A percentile compares a stretch with the other conserved stretches of the same genome.
phyloP scores from a whole-genome alignment of 2,329 filamentous ascomycete species.

The Macrophomina tecta region DNA sequence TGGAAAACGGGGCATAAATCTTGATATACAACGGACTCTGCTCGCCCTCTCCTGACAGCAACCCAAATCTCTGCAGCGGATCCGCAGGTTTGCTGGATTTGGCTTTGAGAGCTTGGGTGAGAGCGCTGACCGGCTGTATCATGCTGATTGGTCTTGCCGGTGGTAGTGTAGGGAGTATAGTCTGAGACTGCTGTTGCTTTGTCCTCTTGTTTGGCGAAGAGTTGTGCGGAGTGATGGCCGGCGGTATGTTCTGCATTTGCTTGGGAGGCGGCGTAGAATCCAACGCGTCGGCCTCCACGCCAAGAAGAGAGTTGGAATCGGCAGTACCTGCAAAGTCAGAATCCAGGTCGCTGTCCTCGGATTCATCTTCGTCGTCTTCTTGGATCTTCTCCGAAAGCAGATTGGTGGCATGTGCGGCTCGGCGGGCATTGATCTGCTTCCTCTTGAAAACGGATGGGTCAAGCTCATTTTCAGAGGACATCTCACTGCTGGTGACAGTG shows the following conservation, averaged over 20 bases:
- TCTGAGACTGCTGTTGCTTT: constrained; percentile 50
- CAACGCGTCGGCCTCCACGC: constrained; percentile 65
- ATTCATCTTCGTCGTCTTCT: constrained; percentile 54
- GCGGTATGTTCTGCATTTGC: constrained; percentile 48
- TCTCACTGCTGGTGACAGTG: constrained; percentile 81
- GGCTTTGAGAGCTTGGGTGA: constrained; percentile 75
- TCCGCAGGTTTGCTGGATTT: constrained; percentile 72
- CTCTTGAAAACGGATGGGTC: constrained; percentile 70
- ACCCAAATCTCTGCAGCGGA: constrained; percentile 78
- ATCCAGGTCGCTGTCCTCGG: constrained; percentile 45
- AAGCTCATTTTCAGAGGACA: constrained; percentile 82
- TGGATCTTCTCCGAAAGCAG: constrained; percentile 55
- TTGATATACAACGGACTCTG: constrained; percentile 76
- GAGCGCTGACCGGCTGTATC: constrained; percentile 70
- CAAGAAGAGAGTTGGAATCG: constrained; percentile 74
- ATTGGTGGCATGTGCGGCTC: constrained; percentile 61
- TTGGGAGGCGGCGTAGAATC: constrained; percentile 59
- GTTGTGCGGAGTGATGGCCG: constrained; percentile 48
- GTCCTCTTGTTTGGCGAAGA: constrained; percentile 67
- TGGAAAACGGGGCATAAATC: constrained; percentile 77
- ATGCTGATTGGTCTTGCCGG: constrained; percentile 76
- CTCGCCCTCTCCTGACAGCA: constrained; percentile 78
- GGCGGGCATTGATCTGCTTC: constrained; percentile 66
- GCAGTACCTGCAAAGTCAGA: constrained; percentile 49
- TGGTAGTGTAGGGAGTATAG: constrained; percentile 69